Percentiles rank a stretch among this genome's conserved stretches.
Conservation (phyloP, 345 rosid genomes). For the Hirschfeldia incana region DNA sequence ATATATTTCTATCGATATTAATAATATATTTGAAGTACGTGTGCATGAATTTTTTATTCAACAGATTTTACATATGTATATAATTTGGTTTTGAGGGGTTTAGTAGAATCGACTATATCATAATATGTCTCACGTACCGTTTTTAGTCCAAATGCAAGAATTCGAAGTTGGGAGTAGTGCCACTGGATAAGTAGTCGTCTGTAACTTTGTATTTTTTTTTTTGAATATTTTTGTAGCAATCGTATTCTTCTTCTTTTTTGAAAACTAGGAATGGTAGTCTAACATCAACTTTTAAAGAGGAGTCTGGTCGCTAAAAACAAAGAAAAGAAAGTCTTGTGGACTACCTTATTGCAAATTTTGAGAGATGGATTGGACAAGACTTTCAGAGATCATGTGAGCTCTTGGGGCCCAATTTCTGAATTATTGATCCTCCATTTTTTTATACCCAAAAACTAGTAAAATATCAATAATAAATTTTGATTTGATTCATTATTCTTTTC, state of each 20-base stretch:
- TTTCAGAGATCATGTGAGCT: conserved; percentile 45
- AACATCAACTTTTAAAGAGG: conserved; percentile 17
- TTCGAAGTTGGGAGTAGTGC: conserved; percentile 28
- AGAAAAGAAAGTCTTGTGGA: conserved; percentile 9
- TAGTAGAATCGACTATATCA: neutral
- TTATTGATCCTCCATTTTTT: conserved; percentile 14
- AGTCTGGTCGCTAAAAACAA: conserved; percentile 13
- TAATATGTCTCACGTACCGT: neutral
- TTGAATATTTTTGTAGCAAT: neutral
- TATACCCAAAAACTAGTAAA: too few species aligned
- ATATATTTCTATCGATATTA: neutral
- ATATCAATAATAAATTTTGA: too few species aligned
- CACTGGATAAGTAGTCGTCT: conserved; percentile 15
- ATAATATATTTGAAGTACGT: neutral
- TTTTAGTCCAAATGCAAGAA: conserved; percentile 8
- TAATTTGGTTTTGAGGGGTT: neutral
- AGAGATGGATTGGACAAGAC: conserved; percentile 45
- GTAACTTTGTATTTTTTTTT: neutral
- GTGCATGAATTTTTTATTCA: neutral
- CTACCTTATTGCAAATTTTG: conserved; percentile 29
- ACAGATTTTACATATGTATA: neutral
- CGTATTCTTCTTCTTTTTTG: neutral
- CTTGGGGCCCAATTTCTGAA: conserved; percentile 43
- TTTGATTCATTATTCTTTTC: too few species aligned
- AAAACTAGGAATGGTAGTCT: neutral